These are phyloP conservation scores for Diddensiella transvaalensis DNA, from an alignment of 805 yeast genomes.

Conservation along the genomic window DNA sequence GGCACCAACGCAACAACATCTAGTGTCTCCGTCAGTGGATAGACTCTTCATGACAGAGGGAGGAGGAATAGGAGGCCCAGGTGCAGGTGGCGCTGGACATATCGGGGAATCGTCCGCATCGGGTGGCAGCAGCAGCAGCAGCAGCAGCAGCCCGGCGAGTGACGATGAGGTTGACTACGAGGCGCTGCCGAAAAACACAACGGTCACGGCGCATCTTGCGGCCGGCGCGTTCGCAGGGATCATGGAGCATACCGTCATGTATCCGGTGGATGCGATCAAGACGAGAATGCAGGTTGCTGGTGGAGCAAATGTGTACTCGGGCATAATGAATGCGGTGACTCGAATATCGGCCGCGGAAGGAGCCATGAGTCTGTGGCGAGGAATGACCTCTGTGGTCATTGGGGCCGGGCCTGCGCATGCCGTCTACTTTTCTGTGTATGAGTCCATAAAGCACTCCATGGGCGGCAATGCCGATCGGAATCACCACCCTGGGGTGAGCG, in stretches of 20 bases:
- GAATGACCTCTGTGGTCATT: conserved; percentile 82
- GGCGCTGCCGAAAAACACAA: conserved; percentile 82
- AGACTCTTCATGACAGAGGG: conserved; percentile 1
- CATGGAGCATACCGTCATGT: conserved; percentile 97
- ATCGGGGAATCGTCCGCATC: not conserved
- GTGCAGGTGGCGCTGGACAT: not conserved
- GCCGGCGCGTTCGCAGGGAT: conserved; percentile 99
- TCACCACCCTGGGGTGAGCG: conserved; percentile 78
- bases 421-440: conserved; percentile 91
- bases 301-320: conserved; percentile 30
- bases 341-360: conserved; percentile 86
- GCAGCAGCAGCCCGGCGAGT: not conserved
- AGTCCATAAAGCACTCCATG: conserved; percentile 62
- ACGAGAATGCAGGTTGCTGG: conserved; percentile 81
- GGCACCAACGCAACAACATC: not conserved
- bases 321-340: conserved; percentile 63
- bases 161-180: conserved; percentile 61
- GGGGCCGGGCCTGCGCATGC: conserved; percentile 99
- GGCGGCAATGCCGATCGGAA: conserved; percentile 43
- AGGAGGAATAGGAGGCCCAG: not conserved
- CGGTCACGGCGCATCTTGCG: conserved; percentile 71
- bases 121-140: too few species aligned
- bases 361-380: conserved; percentile 84
- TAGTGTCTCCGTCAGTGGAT: conserved; percentile 1
- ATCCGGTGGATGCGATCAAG: conserved; percentile 93